A percentile compares a stretch with the other conserved stretches of the same genome.
Conservation (phyloP, 495 filamentous ascomycete species). For the Cercophora sp. region DNA sequence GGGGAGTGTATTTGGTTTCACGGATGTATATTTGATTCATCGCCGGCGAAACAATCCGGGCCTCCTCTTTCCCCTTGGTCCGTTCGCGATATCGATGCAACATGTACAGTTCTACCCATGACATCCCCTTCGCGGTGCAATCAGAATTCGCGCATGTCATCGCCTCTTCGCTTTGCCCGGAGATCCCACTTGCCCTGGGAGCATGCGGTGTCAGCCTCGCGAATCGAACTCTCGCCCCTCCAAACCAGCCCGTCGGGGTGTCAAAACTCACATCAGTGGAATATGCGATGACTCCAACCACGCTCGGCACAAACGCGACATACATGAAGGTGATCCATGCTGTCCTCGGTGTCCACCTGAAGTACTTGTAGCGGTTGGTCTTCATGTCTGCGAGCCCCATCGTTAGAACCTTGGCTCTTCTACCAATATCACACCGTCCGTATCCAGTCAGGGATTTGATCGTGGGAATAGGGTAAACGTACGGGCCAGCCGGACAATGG, state of each 20-base stretch:
- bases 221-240: not conserved
- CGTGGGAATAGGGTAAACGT: slow-evolving; percentile 38
- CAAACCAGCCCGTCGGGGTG: not conserved
- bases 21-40: too few relatives aligned
- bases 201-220: not conserved
- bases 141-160: slow-evolving; percentile 73
- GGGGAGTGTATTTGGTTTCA: too few relatives aligned
- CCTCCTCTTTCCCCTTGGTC: too few relatives aligned
- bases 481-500: slow-evolving; percentile 72
- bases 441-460: too few relatives aligned
- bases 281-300: slow-evolving; percentile 67
- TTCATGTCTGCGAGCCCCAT: slow-evolving; percentile 80
- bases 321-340: slow-evolving; percentile 74
- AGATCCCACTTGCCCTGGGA: slow-evolving; percentile 80
- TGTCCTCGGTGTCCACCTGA: slow-evolving; percentile 83
- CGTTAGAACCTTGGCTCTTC: too few relatives aligned
- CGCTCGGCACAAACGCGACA: slow-evolving; percentile 61
- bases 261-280: slow-evolving; percentile 70
- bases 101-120: too few relatives aligned
- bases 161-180: slow-evolving; percentile 81
- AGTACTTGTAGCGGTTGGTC: slow-evolving; percentile 87
- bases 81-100: too few relatives aligned
- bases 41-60: too few relatives aligned
- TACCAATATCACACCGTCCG: too few relatives aligned
- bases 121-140: too few relatives aligned